Conservation (phyloP, 371 early-diverging fungal species). For the Actinomortierella wolfii region DNA sequence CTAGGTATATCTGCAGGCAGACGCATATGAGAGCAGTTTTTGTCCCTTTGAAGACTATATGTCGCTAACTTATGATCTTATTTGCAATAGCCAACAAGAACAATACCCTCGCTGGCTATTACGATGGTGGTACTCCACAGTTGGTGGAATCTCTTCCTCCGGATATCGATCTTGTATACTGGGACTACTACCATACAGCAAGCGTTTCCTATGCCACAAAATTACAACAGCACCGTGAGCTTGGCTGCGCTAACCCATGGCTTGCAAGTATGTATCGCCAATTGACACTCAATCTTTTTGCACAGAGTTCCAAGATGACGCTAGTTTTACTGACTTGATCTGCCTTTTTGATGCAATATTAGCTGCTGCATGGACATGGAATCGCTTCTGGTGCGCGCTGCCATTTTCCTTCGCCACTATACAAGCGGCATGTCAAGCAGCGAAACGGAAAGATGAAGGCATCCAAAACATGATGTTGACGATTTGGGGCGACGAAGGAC, state of each 20-base stretch:
- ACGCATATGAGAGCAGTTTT: not conserved
- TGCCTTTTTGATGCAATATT: constrained; percentile 2
- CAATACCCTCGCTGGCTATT: constrained; percentile 79
- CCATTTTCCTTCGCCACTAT: constrained; percentile 81
- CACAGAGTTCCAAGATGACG: too few species aligned
- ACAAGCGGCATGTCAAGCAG: constrained; percentile 74
- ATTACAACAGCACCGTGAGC: constrained; percentile 79
- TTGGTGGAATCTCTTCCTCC: constrained; percentile 64
- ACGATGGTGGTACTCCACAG: constrained; percentile 68
- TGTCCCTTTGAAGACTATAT: not conserved
- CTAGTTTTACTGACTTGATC: too few species aligned
- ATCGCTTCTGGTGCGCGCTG: constrained; percentile 79
- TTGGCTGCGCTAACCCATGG: constrained; percentile 83
- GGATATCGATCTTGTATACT: constrained; percentile 78
- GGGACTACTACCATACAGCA: constrained; percentile 87
- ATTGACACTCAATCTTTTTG: too few species aligned
- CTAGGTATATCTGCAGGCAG: constrained; percentile 36
- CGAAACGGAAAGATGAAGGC: constrained; percentile 60
- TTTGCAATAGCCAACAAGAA: constrained; percentile 69
- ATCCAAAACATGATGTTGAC: constrained; percentile 81
- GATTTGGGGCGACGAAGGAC: constrained; percentile 91
- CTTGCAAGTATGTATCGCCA: constrained; percentile 63
- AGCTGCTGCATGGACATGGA: constrained; percentile 84
- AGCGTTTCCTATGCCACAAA: constrained; percentile 73
- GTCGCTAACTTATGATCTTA: constrained; percentile 12